phyloP scores from a whole-genome alignment of 805 yeast species.

The Saccharomycopsis sp. region DNA sequence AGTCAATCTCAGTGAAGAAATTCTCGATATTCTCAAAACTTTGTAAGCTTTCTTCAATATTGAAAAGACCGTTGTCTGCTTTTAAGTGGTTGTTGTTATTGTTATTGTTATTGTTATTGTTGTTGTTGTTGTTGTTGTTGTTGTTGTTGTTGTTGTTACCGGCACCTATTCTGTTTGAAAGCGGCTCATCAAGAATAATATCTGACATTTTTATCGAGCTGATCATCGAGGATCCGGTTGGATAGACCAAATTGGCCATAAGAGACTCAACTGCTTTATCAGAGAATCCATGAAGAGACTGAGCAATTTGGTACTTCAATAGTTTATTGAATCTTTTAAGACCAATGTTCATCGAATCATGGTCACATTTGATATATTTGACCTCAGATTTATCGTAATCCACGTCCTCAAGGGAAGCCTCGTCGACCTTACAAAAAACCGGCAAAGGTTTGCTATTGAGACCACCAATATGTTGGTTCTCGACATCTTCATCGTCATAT shows the following conservation, averaged over 20 bases:
- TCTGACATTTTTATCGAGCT: background rate
- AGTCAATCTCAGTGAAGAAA: conserved; percentile 10
- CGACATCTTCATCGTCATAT: background rate
- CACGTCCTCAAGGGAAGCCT: background rate
- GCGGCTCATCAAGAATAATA: background rate
- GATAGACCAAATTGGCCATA: background rate
- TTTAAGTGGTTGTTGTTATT: too few species aligned
- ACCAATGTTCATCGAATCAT: background rate
- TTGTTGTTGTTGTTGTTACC: background rate
- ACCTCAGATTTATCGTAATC: background rate
- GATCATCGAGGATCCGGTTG: background rate
- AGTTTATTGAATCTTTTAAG: background rate
- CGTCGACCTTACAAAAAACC: background rate
- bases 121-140: background rate
- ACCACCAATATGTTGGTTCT: background rate
- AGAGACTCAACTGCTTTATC: background rate
- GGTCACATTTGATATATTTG: background rate
- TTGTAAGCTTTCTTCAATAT: background rate
- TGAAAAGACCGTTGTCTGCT: background rate
- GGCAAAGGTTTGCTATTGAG: background rate
- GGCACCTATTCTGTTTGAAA: background rate
- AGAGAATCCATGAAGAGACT: background rate
- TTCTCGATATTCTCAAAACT: conserved; percentile 10
- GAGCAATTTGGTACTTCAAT: background rate
- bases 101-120: background rate